phyloP scores from a whole-genome alignment of 306 rosid species.

The Corylus avellana region DNA sequence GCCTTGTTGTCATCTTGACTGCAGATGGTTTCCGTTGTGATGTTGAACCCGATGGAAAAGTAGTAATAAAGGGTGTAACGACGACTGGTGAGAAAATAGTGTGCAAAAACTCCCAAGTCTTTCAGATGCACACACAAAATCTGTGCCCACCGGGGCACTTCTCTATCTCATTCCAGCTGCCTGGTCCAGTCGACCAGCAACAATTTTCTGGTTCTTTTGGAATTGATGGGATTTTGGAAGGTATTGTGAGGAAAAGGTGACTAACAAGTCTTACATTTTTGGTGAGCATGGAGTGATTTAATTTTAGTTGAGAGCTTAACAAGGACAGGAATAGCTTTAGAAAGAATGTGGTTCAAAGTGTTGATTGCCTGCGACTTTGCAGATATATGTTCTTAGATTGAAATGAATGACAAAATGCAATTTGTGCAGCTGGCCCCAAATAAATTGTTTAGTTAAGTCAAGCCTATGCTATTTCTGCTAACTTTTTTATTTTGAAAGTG shows the following conservation, averaged over 20 bases:
- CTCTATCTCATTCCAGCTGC: slow-evolving; percentile 45
- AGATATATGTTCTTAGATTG: not conserved
- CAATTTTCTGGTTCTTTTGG: slow-evolving; percentile 41
- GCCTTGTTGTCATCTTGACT: not conserved
- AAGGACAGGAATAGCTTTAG: not conserved
- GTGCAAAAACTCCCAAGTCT: slow-evolving; percentile 37
- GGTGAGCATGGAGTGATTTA: not conserved
- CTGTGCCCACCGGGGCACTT: slow-evolving; percentile 45
- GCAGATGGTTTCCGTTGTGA: slow-evolving; percentile 47
- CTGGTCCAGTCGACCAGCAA: slow-evolving; percentile 41
- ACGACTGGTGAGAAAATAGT: slow-evolving; percentile 42
- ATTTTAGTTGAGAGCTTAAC: not conserved
- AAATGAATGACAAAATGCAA: not conserved
- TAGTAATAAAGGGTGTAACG: slow-evolving; percentile 39
- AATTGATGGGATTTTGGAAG: slow-evolving; percentile 43
- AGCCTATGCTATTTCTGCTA: not conserved
- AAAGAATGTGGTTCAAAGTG: not conserved
- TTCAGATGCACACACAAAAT: slow-evolving; percentile 45
- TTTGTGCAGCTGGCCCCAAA: not conserved
- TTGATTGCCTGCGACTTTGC: not conserved
- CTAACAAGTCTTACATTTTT: not conserved
- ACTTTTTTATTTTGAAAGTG: not conserved
- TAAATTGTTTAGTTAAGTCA: not conserved
- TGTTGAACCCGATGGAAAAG: slow-evolving; percentile 37
- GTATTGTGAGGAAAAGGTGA: slow-evolving; percentile 36